Evolutionary conservation across 306 rosid species (phyloP), one percentile per base, ranked within the genome.

Genomic region (Medicago lupulina): DNA sequence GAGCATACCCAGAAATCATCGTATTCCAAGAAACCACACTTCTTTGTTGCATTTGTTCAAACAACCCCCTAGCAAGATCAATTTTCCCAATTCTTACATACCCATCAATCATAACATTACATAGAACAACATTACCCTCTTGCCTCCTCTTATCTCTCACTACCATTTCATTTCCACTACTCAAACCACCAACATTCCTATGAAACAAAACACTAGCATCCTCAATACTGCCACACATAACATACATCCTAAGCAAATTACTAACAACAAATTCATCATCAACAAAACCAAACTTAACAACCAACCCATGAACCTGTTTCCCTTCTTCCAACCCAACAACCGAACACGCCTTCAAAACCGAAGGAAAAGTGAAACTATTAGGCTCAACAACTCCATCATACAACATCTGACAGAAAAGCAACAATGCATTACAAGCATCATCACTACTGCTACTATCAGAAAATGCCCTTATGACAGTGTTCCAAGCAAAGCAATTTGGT

Each of bases 1-100:
- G 97, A 3, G 92, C 92, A 68, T 86, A 88, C 15, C 91, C 91
- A 15, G 89, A 92, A 50, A 88, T 92, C 87, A 92, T 81, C 57
- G 63, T 89, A 76, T 92, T 92, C 94, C 96, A 92, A 2, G 92
- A 92, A 19, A 88, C 91, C 40, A 88, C 88, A 80, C 92, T 92
- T 83, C 87, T 87, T 2, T 83, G 85, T 43, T 79, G 87, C 90
- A 92, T 87, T 71, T 46, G 67, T n/a, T 90, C 89, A 50, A 87
- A 92, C 86, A 90, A 12, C 0, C 53, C 71, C 73, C 85, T 68
- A 10, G 93, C 96, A 53, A 74, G 83, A 31, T 38, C 25, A 49
- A 88, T 67, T 38, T 87, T 85, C 55, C 92, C 91, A 55, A 83
- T 18, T 80, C 91, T 88, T 3, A 88, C 87, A 60, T 73, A 79